Conservation (phyloP, 23 red algal genomes). For the Pyropia haitanensis region DNA sequence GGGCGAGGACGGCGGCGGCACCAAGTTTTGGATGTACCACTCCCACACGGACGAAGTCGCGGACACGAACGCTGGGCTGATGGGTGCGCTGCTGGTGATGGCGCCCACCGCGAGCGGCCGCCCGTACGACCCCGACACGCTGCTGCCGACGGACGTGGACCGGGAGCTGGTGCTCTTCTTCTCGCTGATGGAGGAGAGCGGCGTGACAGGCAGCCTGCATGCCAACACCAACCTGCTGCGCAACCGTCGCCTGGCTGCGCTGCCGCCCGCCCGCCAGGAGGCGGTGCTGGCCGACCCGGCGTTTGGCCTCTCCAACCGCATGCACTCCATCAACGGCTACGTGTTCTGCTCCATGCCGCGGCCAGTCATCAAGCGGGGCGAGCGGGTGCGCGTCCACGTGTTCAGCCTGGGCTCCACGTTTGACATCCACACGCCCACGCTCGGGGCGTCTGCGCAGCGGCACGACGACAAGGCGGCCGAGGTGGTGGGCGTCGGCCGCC, state of each 20-base stretch:
- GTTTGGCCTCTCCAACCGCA: conserved; percentile 18
- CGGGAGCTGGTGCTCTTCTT: conserved; percentile 24
- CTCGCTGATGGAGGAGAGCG: conserved; percentile 14
- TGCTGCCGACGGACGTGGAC: conserved; percentile 17
- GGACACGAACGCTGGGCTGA: conserved; percentile 31
- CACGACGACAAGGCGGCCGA: conserved; percentile 10
- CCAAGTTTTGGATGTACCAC: conserved; percentile 39
- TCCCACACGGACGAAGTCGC: conserved; percentile 19
- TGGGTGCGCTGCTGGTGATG: conserved; percentile 12
- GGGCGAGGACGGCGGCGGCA: background rate
- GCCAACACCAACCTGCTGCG: conserved; percentile 10
- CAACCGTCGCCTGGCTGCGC: background rate
- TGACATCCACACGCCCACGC: conserved; percentile 26
- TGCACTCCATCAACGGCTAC: conserved; percentile 35
- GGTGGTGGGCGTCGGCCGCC: background rate
- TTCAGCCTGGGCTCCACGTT: conserved; percentile 16
- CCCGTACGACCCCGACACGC: conserved; percentile 13
- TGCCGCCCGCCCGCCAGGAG: conserved; percentile 3
- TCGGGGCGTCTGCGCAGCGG: conserved; percentile 1
- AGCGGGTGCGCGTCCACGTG: conserved; percentile 17
- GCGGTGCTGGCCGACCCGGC: conserved; percentile 7
- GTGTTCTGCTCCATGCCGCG: conserved; percentile 18
- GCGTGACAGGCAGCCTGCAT: conserved; percentile 8
- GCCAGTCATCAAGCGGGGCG: conserved; percentile 1
- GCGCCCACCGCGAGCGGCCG: background rate